Evolutionary conservation across 805 yeast species (phyloP).

Genomic region (Maudiozyma serrabonitensis): DNA sequence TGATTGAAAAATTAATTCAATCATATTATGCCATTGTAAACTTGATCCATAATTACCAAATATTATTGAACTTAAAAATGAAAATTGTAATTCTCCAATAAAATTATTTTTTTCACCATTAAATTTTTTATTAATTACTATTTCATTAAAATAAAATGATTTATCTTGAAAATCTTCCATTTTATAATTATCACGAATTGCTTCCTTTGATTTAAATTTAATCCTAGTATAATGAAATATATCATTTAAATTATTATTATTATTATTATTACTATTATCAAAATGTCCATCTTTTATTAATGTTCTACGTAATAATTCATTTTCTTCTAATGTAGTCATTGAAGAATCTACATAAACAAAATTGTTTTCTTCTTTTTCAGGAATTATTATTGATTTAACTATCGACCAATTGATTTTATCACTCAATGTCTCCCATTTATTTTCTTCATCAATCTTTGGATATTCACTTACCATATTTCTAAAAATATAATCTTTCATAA

Average conservation of each 20-base stretch:
- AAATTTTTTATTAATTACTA: slow-evolving; percentile 24
- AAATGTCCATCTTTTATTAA: slow-evolving; percentile 2
- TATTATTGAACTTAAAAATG: slow-evolving; percentile 39
- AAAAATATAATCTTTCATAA: slow-evolving; percentile 2
- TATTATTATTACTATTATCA: neutral
- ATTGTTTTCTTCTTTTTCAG: neutral
- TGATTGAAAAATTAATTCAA: slow-evolving; percentile 30
- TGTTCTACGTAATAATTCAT: slow-evolving; percentile 8
- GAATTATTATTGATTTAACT: neutral
- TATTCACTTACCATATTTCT: slow-evolving; percentile 15
- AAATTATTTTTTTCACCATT: slow-evolving; percentile 20
- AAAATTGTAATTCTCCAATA: slow-evolving; percentile 46
- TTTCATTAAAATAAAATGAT: slow-evolving; percentile 43
- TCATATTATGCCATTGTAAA: slow-evolving; percentile 51
- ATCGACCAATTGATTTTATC: slow-evolving; percentile 12
- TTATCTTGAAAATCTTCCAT: slow-evolving; percentile 51
- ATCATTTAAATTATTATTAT: neutral
- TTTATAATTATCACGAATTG: slow-evolving; percentile 28
- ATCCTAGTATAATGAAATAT: slow-evolving; percentile 16
- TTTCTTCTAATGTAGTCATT: slow-evolving; percentile 23
- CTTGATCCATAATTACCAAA: slow-evolving; percentile 57
- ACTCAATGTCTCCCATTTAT: slow-evolving; percentile 13
- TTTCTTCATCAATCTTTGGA: slow-evolving; percentile 16
- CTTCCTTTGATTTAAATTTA: slow-evolving; percentile 23
- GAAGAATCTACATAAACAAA: slow-evolving; percentile 22